phyloP scores from a whole-genome alignment of 2,329 filamentous ascomycete species.

The Chalaropsis thielavioides region DNA sequence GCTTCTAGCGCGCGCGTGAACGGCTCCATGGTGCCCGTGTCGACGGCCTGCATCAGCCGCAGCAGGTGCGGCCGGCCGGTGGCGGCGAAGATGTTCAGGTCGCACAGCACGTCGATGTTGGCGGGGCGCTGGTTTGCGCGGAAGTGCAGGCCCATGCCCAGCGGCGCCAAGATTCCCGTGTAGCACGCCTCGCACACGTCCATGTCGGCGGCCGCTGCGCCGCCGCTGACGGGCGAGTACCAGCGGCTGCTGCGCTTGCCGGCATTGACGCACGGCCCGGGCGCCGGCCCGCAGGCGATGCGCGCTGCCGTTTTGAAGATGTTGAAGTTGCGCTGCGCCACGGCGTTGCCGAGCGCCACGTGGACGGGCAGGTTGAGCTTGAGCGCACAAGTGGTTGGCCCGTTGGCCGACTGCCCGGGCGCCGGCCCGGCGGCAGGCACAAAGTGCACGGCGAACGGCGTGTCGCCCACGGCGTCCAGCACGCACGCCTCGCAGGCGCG shows the following conservation, averaged over 20 bases:
- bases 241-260: conserved; percentile 25
- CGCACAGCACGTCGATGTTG: conserved; percentile 22
- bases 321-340: conserved; percentile 21
- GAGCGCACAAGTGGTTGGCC: conserved; percentile 21
- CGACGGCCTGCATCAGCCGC: conserved; percentile 23
- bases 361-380: conserved; percentile 20
- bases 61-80: conserved; percentile 22
- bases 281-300: conserved; percentile 19
- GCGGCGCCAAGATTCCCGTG: conserved; percentile 22
- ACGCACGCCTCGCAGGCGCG: conserved; percentile 26
- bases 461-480: conserved; percentile 24
- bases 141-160: conserved; percentile 23
- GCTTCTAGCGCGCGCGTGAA: conserved; percentile 21
- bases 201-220: conserved; percentile 20
- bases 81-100: conserved; percentile 21
- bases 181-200: conserved; percentile 26
- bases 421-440: conserved; percentile 15
- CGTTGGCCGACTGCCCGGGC: not conserved
- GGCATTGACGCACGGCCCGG: conserved; percentile 23
- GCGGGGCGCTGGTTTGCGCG: conserved; percentile 19
- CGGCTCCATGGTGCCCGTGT: conserved; percentile 24
- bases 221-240: conserved; percentile 23
- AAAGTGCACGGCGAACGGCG: conserved; percentile 23
- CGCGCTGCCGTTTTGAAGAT: conserved; percentile 23
- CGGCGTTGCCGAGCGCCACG: conserved; percentile 22